Evolutionary conservation across 2,329 filamentous ascomycete species (phyloP), one percentile per base, ranked within the genome.

Genomic region (Cylindrodendrum hubeiense): DNA sequence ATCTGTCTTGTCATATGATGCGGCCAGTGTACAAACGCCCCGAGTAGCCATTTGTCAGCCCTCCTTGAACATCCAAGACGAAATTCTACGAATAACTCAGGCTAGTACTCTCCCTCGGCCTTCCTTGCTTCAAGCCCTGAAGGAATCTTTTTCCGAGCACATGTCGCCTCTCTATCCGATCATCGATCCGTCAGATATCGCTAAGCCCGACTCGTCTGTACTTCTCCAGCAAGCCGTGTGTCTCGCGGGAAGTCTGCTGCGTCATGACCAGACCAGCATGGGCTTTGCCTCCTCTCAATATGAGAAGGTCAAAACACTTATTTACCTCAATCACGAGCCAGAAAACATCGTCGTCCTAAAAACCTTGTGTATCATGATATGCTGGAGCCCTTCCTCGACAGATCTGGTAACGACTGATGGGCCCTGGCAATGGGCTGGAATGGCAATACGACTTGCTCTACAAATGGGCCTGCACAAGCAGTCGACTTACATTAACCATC

Each of bases 401-500:
- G 47, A 64, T 12, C 24, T 53, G 7, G 61, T 64, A 8, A 60
- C 34, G 6, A 43, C 54, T 26, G 55, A 60, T 21, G 55, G 55
- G 5, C 55, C 55, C 15, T 54, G 55, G 55, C 49, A 60, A 10
- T 60, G 55, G 49, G 22, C 34, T 34, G 55, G 61, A n/a, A 54
- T 60, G 41, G 55, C 55, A 10, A 64, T 44, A 4, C 43, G 61
- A n/a, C 7, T 64, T 19, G 55, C 61, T 12, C 17, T 54, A 4
- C 49, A 64, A 37, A 54, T 60, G 49, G 61, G 55, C 1, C 55
- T 64, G 4, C 61, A 54, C 30, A 59, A 54, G 5, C 30, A 53
- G 13, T 28, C 55, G 13, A 54, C 55, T 13, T 50, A 64, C 24
- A 12, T 17, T 3, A 37, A 43, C 17, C 24, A 64, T 15, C 8